Conservation (phyloP, 768 basidiomycete genomes). For the Termitomyces sp. region DNA sequence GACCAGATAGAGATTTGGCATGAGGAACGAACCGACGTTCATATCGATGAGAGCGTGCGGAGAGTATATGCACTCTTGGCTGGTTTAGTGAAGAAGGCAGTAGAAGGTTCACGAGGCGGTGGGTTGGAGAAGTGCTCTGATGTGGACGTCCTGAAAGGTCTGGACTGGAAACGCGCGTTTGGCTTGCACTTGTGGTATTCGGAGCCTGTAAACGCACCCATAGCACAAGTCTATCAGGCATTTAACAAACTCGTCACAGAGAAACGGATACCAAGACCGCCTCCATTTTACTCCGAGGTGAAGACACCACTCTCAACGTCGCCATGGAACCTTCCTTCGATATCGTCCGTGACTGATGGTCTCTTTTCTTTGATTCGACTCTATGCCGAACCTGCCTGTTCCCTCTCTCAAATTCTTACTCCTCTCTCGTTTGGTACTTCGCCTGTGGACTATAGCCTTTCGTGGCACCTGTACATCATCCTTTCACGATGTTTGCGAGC, state of each 20-base stretch:
- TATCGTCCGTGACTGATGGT: conserved; percentile 55
- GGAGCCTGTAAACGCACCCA: conserved; percentile 60
- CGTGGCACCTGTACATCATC: conserved; percentile 92
- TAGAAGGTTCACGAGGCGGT: conserved; percentile 47
- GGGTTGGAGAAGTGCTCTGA: conserved; percentile 48
- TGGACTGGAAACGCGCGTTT: conserved; percentile 95
- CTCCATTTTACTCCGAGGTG: conserved; percentile 46
- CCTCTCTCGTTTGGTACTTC: conserved; percentile 73
- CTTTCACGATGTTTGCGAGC: conserved; percentile 77
- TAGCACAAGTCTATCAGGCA: conserved; percentile 59
- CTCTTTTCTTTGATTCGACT: conserved; percentile 80
- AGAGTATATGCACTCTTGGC: conserved; percentile 81
- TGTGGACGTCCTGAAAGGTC: conserved; percentile 56
- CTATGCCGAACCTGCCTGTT: conserved; percentile 65
- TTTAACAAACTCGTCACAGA: conserved; percentile 44
- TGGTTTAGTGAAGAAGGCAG: conserved; percentile 57
- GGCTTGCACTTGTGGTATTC: conserved; percentile 91
- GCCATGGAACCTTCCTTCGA: conserved; percentile 36
- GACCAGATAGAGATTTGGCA: conserved; percentile 82
- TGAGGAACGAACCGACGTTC: conserved; percentile 64
- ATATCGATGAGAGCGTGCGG: conserved; percentile 62
- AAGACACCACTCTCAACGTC: conserved; percentile 11
- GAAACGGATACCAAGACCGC: conserved; percentile 41
- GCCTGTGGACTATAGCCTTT: conserved; percentile 73
- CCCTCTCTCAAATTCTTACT: conserved; percentile 60